Evolutionary conservation across 805 yeast genomes (phyloP).

Genomic region (Phaffomyces antillensis): DNA sequence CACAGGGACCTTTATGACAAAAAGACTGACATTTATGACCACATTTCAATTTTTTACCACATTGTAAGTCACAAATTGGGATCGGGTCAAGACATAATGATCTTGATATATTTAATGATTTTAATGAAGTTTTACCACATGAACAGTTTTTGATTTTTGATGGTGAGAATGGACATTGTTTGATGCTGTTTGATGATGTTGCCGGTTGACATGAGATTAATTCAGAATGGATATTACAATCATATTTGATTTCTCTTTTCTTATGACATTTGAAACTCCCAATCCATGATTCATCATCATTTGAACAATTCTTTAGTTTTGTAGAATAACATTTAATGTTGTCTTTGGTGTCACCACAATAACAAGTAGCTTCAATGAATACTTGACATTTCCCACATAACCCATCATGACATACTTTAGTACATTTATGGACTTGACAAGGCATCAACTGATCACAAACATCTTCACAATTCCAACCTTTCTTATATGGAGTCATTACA

Average conservation of each 20-base stretch:
- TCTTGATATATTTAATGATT: conserved; percentile 35
- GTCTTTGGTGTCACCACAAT: conserved; percentile 59
- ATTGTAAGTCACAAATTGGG: conserved; percentile 62
- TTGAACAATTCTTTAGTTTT: conserved; percentile 29
- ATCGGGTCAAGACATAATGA: conserved; percentile 65
- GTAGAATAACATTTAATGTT: conserved; percentile 38
- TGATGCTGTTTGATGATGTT: conserved; percentile 19
- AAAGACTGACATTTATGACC: conserved; percentile 67
- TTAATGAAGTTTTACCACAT: conserved; percentile 62
- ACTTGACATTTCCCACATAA: conserved; percentile 70
- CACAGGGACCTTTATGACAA: conserved; percentile 77
- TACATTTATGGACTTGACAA: conserved; percentile 65
- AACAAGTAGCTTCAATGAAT: conserved; percentile 46
- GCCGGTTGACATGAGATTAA: conserved; percentile 33
- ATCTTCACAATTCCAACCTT: conserved; percentile 62
- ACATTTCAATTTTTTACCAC: conserved; percentile 60
- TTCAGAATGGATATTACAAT: conserved; percentile 63
- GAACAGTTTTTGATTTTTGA: conserved; percentile 56
- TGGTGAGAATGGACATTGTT: conserved; percentile 60
- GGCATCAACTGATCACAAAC: conserved; percentile 59
- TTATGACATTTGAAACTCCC: conserved; percentile 46
- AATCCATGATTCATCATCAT: conserved; percentile 21
- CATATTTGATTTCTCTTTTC: conserved; percentile 39
- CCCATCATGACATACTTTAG: conserved; percentile 65
- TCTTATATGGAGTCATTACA: conserved; percentile 56